These are phyloP conservation scores for Alternaria sp. DNA, from an alignment of 2,329 filamentous ascomycete genomes.

Conservation along the genomic window DNA sequence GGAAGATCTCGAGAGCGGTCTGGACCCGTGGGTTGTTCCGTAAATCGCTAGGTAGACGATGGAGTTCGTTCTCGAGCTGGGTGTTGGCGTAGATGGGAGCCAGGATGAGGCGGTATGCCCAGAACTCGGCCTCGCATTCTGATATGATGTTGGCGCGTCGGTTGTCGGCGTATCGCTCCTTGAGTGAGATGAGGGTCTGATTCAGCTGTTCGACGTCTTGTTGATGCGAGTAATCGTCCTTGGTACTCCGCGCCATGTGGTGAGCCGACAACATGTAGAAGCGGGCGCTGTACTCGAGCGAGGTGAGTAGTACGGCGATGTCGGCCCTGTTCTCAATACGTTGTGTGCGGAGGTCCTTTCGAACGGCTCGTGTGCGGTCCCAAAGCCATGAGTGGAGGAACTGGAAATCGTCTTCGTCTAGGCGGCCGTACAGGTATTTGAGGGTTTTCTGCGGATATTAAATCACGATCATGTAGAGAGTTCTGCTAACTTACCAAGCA, in stretches of 20 bases:
- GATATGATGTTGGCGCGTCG: conserved; percentile 56
- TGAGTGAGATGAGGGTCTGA: conserved; percentile 66
- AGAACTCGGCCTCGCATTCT: conserved; percentile 68
- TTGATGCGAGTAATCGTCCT: conserved; percentile 55
- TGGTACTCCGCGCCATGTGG: conserved; percentile 55
- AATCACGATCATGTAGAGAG: conserved; percentile 19
- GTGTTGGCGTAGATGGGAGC: conserved; percentile 57
- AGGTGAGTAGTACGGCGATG: conserved; percentile 64
- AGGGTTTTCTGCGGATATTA: conserved; percentile 47
- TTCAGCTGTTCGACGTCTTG: conserved; percentile 71
- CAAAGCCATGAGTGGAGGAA: conserved; percentile 68
- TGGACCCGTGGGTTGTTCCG: conserved; percentile 60
- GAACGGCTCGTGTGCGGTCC: conserved; percentile 69
- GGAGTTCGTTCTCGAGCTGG: conserved; percentile 62
- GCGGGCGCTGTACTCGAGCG: conserved; percentile 67
- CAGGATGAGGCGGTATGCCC: conserved; percentile 63
- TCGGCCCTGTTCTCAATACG: conserved; percentile 62
- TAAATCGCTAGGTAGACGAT: conserved; percentile 61
- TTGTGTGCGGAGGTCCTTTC: conserved; percentile 70
- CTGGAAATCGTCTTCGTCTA: conserved; percentile 58
- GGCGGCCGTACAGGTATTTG: conserved; percentile 53
- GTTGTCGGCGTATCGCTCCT: conserved; percentile 54
- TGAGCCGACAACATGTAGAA: conserved; percentile 70
- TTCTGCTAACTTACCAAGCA: conserved; percentile 44
- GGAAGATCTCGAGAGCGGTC: conserved; percentile 63